Base-by-base conservation (phyloP, 805 yeast genomes). In the Nakazawaea wyomingensis region DNA sequence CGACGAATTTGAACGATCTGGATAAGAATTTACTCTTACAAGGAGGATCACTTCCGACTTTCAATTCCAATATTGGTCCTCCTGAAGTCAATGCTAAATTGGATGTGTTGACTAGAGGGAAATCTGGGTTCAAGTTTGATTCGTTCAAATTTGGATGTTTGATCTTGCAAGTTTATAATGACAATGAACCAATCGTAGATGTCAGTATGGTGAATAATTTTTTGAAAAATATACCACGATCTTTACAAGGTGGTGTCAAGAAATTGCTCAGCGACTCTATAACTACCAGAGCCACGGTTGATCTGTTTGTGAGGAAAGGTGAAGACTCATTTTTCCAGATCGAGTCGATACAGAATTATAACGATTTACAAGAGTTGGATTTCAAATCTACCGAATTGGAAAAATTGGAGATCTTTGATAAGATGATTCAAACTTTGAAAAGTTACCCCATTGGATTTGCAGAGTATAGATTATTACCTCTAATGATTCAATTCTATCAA, bases 391-490 rank as follows among this genome's bases (percentile, higher is more conserved):
- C 72, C 11, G 67, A 62, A 53, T 54, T 80, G 43, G 61, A 58
- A 52, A 36, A 22, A 17, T 42, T 42, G 28, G 51, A 51, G 40
- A 59, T 68, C 21, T 72, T 66, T 52, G 69, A 64, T 45, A 56
- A 61, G 24, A 48, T 72, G 14, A 64, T 65, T 18, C 49, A 53
- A 4, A 55, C 66, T 29, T 59, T 65, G 27, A 46, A 54, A 24
- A 56, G 65, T 38, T 53, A 68, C 14, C 73, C 87, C 57, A 45
- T 71, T 39, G 68, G 85, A 51, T 64, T 79, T 57, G 55, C 86
- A 29, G 80, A 78, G 32, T 64, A 74, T 46, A 73, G 74, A 48
- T 61, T 88, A 8, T 60, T 90, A n/a, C 96, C 96, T 0, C 88
- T 84, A 51, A 62, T 90, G 11, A 64, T 71, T 7, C 56, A 57